phyloP scores from a whole-genome alignment of 345 rosid genomes.

The Eucalyptus marginata region DNA sequence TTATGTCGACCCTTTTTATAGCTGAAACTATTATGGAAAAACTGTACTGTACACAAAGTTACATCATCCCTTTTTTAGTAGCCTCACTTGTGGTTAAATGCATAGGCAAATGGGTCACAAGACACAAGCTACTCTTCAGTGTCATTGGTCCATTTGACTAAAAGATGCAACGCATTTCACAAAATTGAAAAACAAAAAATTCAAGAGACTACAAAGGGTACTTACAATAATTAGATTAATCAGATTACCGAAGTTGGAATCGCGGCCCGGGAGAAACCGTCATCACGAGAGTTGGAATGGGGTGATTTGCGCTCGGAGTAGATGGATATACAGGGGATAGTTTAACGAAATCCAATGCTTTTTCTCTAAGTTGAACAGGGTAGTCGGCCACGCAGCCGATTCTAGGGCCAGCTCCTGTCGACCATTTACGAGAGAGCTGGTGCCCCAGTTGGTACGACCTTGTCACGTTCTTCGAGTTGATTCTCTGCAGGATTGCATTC shows the following conservation, averaged over 20 bases:
- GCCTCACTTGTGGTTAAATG: not conserved
- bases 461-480: conserved; percentile 55
- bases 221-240: not conserved
- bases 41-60: not conserved
- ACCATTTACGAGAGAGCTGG: conserved; percentile 73
- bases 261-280: not conserved
- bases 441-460: conserved; percentile 65
- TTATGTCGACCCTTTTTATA: not conserved
- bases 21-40: not conserved
- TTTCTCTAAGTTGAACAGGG: conserved; percentile 48
- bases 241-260: not conserved
- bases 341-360: conserved; percentile 64
- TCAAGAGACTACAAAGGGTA: not conserved
- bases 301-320: not conserved
- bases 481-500: conserved; percentile 44
- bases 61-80: not conserved
- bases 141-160: not conserved
- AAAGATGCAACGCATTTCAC: not conserved
- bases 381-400: conserved; percentile 84
- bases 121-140: not conserved
- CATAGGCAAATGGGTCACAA: not conserved
- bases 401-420: conserved; percentile 77
- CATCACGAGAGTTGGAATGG: not conserved
- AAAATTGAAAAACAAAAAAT: not conserved
- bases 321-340: conserved; percentile 34